A percentile compares a stretch with the other conserved stretches of the same genome.
Conservation (phyloP, 352 stramenopile species). For the Globisporangium middletonii region DNA sequence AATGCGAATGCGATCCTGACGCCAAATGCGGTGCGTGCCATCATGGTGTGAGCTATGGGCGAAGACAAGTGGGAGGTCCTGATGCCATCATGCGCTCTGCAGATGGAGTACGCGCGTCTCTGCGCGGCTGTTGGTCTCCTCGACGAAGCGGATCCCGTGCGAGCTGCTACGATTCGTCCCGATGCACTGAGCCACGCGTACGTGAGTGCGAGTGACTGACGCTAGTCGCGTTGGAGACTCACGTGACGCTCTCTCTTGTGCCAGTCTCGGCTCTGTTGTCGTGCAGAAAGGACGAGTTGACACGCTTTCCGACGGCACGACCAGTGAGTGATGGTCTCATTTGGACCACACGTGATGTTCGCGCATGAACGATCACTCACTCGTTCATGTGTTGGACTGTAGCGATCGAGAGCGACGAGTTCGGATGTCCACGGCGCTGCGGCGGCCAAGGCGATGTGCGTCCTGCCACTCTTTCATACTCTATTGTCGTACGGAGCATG, state of each 20-base stretch:
- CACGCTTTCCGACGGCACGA: conserved; percentile 68
- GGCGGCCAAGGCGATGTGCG: conserved; percentile 90
- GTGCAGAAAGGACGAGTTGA: conserved; percentile 83
- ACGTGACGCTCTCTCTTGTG: background rate
- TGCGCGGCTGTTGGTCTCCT: conserved; percentile 46
- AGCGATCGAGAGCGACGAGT: conserved; percentile 57
- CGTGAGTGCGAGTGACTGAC: conserved; percentile 9
- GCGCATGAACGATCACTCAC: background rate
- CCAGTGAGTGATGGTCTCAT: conserved; percentile 27
- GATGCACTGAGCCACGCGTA: conserved; percentile 52
- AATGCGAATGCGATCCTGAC: conserved; percentile 88
- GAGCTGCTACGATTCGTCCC: conserved; percentile 47
- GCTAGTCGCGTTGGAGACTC: background rate
- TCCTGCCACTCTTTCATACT: background rate
- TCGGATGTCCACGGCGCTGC: conserved; percentile 80
- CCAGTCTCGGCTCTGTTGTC: conserved; percentile 77
- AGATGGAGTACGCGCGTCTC: conserved; percentile 85
- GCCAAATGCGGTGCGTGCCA: conserved; percentile 79
- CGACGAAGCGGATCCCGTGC: conserved; percentile 31
- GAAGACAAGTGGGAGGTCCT: background rate
- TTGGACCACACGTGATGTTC: background rate
- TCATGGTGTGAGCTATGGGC: background rate
- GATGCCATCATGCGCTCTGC: conserved; percentile 1
- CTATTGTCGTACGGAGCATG: background rate
- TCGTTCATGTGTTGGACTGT: background rate